Base-by-base conservation (phyloP, 768 basidiomycete genomes). In the Amyloporia xantha region DNA sequence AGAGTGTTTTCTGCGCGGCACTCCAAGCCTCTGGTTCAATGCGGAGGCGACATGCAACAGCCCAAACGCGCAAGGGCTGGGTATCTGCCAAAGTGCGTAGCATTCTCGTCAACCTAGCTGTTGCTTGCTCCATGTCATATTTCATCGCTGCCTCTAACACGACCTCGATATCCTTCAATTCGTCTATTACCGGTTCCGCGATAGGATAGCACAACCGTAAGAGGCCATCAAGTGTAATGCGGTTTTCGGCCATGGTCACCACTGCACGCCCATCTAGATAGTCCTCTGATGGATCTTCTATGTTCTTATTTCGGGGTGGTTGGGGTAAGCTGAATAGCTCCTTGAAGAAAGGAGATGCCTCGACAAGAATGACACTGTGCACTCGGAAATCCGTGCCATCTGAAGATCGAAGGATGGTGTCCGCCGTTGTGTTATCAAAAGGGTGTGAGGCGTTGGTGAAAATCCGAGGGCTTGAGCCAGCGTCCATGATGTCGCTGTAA, bases 261-360 rank as follows among this genome's bases (percentile, higher is more conserved):
- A 39, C 35, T 9, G 46, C 41, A 2, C 30, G 10, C 3, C 17
- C 47, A 25, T 44, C 24, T 2, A 27, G n/a, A 17, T 25, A 4
- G 50, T 7, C 5, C 12, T 13, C 17, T 9, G 10, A 7, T 7
- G 5, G 19, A 7, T 7, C 19, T 9, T 39, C 20, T 7, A 9
- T 17, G 7, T 39, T 17, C 9, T 7, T 19, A 19, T 9, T 0
- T 65, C 62, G 11, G 56, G 53, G 23, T 56, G 64, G 50, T 27
- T 69, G 62, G 2, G 64, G 62, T 6, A 65, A 45, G n/a, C 50
- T 33, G 41, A 70, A 66, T 48, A 73, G 56, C 20, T 59, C 50
- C 30, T 58, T 53, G 51, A 69, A 73, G 55, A 66, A 59, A 0
- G 63, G 59, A 10, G 69, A 70, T 0, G 67, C 58, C 12, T 67